These are phyloP conservation scores for Aspergillus coremiiformis DNA, from an alignment of 495 filamentous ascomycete species.

Conservation along the genomic window DNA sequence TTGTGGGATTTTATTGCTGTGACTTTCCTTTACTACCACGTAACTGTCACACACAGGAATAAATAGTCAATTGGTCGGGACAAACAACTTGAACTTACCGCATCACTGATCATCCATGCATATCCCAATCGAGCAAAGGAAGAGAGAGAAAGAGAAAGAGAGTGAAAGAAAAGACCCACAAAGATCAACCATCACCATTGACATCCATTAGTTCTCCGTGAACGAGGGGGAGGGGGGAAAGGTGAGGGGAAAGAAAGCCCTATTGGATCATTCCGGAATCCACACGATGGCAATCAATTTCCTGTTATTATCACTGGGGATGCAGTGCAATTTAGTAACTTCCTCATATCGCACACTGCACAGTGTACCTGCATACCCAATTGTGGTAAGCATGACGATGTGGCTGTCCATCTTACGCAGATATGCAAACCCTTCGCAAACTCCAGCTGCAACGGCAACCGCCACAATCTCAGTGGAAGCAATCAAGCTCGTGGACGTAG, in stretches of 20 bases:
- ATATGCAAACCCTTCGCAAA: background rate
- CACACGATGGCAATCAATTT: background rate
- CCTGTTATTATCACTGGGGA: background rate
- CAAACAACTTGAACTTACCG: background rate
- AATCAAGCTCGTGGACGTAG: background rate
- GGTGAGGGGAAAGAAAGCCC: too few species aligned
- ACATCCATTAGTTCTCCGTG: background rate
- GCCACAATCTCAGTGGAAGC: too few species aligned
- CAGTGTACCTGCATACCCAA: background rate
- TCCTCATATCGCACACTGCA: background rate
- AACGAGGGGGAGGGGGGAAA: too few species aligned
- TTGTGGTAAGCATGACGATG: too few species aligned
- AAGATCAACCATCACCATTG: background rate
- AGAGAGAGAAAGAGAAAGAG: too few species aligned
- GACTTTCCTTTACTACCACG: too few species aligned
- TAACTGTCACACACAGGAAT: background rate
- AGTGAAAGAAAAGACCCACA: too few species aligned
- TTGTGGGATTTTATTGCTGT: too few species aligned
- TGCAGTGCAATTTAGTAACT: too few species aligned
- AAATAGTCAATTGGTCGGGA: background rate
- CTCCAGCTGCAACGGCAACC: background rate
- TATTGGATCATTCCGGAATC: background rate
- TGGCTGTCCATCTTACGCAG: background rate
- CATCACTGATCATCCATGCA: too few species aligned
- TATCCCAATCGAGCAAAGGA: background rate